Conservation (phyloP, 208 protist genomes). For the Eutreptiella sp. region DNA sequence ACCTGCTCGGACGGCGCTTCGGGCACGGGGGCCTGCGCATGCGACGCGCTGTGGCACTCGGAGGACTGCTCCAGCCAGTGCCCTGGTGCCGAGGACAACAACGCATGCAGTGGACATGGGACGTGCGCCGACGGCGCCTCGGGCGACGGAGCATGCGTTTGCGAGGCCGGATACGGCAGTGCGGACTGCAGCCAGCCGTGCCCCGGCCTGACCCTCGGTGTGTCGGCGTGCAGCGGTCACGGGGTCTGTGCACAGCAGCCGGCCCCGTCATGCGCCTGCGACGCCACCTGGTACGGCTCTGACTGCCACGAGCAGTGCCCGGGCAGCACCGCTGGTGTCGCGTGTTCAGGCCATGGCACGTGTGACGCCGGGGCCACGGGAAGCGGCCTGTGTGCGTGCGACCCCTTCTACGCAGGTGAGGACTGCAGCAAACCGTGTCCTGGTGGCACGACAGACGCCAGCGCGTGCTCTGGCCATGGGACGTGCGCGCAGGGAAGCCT, state of each 20-base stretch:
- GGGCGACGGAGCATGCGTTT: conserved; percentile 12
- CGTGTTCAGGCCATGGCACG: conserved; percentile 12
- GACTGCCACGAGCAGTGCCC: conserved; percentile 4
- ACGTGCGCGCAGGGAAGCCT: conserved; percentile 9
- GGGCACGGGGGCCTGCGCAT: conserved; percentile 14
- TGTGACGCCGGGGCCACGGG: background rate
- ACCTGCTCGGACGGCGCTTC: conserved; percentile 5
- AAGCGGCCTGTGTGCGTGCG: background rate
- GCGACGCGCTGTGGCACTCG: conserved; percentile 1
- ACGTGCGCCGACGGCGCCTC: conserved; percentile 11
- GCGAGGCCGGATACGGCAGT: conserved; percentile 18
- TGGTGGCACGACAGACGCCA: conserved; percentile 1
- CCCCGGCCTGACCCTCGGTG: conserved; percentile 9
- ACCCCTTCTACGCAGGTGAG: conserved; percentile 2
- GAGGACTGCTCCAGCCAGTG: conserved; percentile 24
- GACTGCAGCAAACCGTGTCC: conserved; percentile 7
- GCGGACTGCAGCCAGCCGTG: conserved; percentile 13
- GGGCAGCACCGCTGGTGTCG: background rate
- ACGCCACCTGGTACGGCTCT: conserved; percentile 17
- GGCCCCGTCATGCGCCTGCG: conserved; percentile 15
- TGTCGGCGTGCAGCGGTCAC: conserved; percentile 25
- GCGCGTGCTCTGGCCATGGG: conserved; percentile 8
- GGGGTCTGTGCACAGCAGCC: conserved; percentile 16
- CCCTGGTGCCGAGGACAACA: too few relatives aligned
- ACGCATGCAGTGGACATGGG: conserved; percentile 11